Conservation (phyloP, 1,139 yeast genomes). For the Saccharomyces hybrid region DNA sequence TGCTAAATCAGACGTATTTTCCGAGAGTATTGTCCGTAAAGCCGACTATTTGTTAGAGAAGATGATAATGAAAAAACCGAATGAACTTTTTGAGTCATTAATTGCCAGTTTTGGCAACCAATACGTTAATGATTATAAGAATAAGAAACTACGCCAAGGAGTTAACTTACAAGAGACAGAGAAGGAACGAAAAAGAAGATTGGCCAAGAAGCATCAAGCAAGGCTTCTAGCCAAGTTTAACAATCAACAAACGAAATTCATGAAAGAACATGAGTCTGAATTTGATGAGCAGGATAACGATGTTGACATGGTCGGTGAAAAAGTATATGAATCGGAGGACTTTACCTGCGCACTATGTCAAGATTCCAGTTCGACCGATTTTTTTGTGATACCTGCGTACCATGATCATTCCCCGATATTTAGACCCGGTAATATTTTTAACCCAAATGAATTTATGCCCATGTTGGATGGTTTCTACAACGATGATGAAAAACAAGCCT, state of each 20-base stretch:
- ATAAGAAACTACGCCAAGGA: slow-evolving; percentile 38
- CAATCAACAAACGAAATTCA: slow-evolving; percentile 67
- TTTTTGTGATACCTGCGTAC: slow-evolving; percentile 49
- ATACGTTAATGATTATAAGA: slow-evolving; percentile 44
- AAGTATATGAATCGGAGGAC: slow-evolving; percentile 27
- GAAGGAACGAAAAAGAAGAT: slow-evolving; percentile 43
- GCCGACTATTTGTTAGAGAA: slow-evolving; percentile 50
- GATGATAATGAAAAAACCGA: slow-evolving; percentile 42
- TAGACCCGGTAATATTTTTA: slow-evolving; percentile 27
- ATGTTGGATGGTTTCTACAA: slow-evolving; percentile 26
- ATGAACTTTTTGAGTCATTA: slow-evolving; percentile 44
- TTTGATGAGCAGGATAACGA: slow-evolving; percentile 37
- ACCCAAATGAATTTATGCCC: slow-evolving; percentile 29
- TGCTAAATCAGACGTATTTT: slow-evolving; percentile 36
- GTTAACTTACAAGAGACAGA: slow-evolving; percentile 45
- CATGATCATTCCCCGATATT: slow-evolving; percentile 37
- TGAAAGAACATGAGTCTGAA: slow-evolving; percentile 38
- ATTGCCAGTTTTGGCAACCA: slow-evolving; percentile 52
- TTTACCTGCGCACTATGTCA: slow-evolving; percentile 61
- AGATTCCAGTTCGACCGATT: slow-evolving; percentile 41
- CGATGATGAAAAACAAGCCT: slow-evolving; percentile 17
- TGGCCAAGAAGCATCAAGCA: slow-evolving; percentile 59
- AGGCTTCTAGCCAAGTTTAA: slow-evolving; percentile 72
- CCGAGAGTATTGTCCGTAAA: slow-evolving; percentile 43
- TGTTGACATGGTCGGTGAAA: slow-evolving; percentile 35